Evolutionary conservation across 352 stramenopile species (phyloP), one percentile per base, ranked within the genome.

Genomic region (Phytophthora ramorum): DNA sequence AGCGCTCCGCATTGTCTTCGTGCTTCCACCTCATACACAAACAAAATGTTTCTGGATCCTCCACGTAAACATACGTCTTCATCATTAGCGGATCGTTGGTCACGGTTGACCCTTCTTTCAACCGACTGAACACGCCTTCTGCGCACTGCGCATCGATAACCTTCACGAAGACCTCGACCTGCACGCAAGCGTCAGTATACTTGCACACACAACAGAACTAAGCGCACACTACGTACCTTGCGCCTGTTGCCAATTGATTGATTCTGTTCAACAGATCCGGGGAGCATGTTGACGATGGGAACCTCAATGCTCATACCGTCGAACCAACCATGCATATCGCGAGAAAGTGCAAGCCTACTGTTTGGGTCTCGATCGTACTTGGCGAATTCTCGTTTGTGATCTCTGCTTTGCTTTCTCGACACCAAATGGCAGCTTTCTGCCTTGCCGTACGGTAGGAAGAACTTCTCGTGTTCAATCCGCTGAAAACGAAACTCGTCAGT

Each of bases 131-230:
- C 48, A 64, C 47, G 10, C 47, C 37, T 40, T 58, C 47, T 43
- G 12, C 40, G 57, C 57, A 65, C 35, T 22, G 14, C n/a, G 16
- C 47, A 53, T 65, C 47, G 1, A 65, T 4, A 22, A 58, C 57
- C 57, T 58, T 65, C 48, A 58, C 57, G 26, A 65, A 58, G 0
- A 65, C 28, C 28, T 58, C 56, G 6, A 63, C 56, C 56, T 63
- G 43, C 32, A 44, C 26, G 35, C 14, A 50, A 55, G 14, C n/a
- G 35, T 56, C 4, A 63, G 46, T 24, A 66, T 50, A 41, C 3
- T 41, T 30, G 9, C 45, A 43, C 13, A 50, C 46, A 58, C 48
- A 63, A 10, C n/a, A n/a, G n/a, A 63, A 12, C n/a, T 28, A 3
- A 16, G 35, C n/a, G 24, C 45, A 43, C 12, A 55, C 14, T 40